These are phyloP conservation scores for Euryodendron excelsum DNA, from an alignment of 148 eudicot species.

Conservation along the genomic window DNA sequence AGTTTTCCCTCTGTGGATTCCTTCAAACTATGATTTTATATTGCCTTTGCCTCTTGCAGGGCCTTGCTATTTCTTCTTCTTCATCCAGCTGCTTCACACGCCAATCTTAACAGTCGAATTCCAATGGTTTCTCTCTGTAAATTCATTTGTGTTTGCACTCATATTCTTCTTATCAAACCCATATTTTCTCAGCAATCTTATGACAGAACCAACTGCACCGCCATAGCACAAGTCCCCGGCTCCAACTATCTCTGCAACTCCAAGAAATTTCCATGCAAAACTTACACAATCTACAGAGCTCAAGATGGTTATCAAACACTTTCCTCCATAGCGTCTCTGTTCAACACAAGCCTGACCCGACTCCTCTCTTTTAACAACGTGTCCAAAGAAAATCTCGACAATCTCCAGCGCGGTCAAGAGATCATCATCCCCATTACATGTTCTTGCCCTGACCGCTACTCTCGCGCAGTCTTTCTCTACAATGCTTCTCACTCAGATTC, in stretches of 20 bases:
- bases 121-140: slow-evolving; percentile 17
- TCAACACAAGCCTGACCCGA: slow-evolving; percentile 1
- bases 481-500: slow-evolving; percentile 3
- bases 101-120: not conserved
- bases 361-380: slow-evolving; percentile 9
- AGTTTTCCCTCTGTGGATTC: not conserved
- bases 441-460: slow-evolving; percentile 21
- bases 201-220: slow-evolving; percentile 18
- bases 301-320: slow-evolving; percentile 13
- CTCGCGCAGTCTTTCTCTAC: slow-evolving; percentile 13
- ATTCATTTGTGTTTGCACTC: not conserved
- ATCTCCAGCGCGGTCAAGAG: slow-evolving; percentile 19
- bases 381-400: not conserved
- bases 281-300: slow-evolving; percentile 23
- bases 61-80: not conserved
- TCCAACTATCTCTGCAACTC: slow-evolving; percentile 26
- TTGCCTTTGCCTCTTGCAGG: not conserved
- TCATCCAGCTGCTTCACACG: not conserved
- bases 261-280: not conserved
- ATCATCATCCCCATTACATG: slow-evolving; percentile 26
- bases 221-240: slow-evolving; percentile 13
- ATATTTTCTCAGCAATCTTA: slow-evolving; percentile 18
- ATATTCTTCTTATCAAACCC: not conserved
- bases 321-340: slow-evolving; percentile 12
- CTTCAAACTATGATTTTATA: not conserved